Conservation (phyloP, 305 asterid genomes). For the Striga hermonthica region DNA sequence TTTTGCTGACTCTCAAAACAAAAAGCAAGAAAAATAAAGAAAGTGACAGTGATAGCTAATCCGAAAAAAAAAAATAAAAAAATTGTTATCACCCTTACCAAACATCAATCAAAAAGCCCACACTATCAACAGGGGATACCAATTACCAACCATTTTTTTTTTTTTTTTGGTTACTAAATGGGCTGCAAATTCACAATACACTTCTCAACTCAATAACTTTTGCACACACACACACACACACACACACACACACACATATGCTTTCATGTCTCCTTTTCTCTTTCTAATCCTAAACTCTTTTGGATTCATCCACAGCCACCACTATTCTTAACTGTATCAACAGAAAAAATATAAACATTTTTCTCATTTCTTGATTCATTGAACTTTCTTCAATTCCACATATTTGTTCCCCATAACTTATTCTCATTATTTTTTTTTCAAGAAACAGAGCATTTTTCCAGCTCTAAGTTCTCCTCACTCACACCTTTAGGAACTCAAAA, state of each 20-base stretch:
- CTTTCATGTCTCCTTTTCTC: conserved; percentile 48
- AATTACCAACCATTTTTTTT: too few relatives aligned
- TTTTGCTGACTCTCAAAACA: conserved; percentile 27
- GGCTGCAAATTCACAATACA: conserved; percentile 18
- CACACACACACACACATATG: too few relatives aligned
- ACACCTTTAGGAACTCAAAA: too few relatives aligned
- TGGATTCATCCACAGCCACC: conserved; percentile 40
- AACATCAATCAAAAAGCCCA: conserved; percentile 24
- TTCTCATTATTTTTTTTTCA: neutral
- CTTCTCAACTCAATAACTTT: conserved; percentile 9
- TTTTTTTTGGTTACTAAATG: too few relatives aligned
- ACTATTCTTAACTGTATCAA: conserved; percentile 1
- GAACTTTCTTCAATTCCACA: neutral
- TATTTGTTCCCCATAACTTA: neutral
- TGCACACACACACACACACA: too few relatives aligned
- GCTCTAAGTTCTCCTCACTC: neutral
- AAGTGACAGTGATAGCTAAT: conserved; percentile 33
- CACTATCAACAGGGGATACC: too few relatives aligned
- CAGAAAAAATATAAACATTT: too few relatives aligned
- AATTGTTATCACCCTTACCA: conserved; percentile 35
- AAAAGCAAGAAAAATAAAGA: neutral
- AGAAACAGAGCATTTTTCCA: conserved; percentile 18
- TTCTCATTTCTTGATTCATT: neutral
- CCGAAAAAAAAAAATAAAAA: too few relatives aligned
- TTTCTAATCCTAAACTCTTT: conserved; percentile 45